Evolutionary conservation across 441 rosid species (phyloP).

Genomic region (Gossypium aridum): DNA sequence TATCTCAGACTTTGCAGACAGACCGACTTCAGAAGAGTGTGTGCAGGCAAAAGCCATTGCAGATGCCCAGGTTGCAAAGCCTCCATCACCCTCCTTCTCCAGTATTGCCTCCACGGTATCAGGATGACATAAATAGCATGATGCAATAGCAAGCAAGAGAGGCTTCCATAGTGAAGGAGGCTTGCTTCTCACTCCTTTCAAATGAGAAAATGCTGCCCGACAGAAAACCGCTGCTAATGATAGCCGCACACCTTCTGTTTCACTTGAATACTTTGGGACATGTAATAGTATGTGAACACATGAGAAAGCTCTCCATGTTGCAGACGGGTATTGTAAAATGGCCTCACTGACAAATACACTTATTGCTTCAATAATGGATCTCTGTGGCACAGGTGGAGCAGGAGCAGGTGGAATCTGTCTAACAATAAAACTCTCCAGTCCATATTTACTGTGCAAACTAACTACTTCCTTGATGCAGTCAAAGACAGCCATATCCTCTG

Average conservation of each 20-base stretch:
- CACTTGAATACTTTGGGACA: slow-evolving; percentile 54
- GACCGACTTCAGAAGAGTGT: slow-evolving; percentile 33
- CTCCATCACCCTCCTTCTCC: slow-evolving; percentile 51
- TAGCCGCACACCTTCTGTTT: slow-evolving; percentile 46
- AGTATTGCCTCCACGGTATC: slow-evolving; percentile 45
- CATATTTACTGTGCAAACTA: slow-evolving; percentile 44
- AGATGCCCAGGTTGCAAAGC: slow-evolving; percentile 63
- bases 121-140: slow-evolving; percentile 65
- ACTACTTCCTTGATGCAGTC: slow-evolving; percentile 78
- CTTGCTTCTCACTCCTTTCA: slow-evolving; percentile 44
- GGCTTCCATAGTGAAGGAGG: slow-evolving; percentile 72
- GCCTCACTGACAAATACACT: slow-evolving; percentile 68
- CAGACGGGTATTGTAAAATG: slow-evolving; percentile 70
- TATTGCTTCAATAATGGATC: slow-evolving; percentile 65
- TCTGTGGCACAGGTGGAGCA: slow-evolving; percentile 60
- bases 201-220: slow-evolving; percentile 65
- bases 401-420: slow-evolving; percentile 58
- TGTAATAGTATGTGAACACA: slow-evolving; percentile 65
- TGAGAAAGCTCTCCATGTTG: slow-evolving; percentile 72
- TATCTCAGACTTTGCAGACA: slow-evolving; percentile 46
- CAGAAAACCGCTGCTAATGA: slow-evolving; percentile 46
- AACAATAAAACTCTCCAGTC: slow-evolving; percentile 41
- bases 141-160: slow-evolving; percentile 68
- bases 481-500: slow-evolving; percentile 72
- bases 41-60: slow-evolving; percentile 45